A percentile compares a stretch with the other conserved stretches of the same genome.
These are phyloP conservation scores for Przewalskia tangutica DNA, from an alignment of 257 asterid genomes.

Conservation along the genomic window DNA sequence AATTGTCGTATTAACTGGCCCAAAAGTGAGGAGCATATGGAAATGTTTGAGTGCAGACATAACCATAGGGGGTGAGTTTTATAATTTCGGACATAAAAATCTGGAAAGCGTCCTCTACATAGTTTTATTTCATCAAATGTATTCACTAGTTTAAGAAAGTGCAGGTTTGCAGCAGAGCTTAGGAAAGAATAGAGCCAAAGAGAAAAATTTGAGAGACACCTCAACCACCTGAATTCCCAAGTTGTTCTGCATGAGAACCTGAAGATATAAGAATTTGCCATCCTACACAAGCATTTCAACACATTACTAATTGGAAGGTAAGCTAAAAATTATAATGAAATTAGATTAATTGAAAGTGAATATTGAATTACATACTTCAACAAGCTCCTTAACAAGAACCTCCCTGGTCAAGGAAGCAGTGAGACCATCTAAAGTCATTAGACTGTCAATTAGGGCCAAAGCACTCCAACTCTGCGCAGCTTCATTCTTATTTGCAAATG, in stretches of 20 bases:
- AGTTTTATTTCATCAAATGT: neutral
- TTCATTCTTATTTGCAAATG: conserved; percentile 52
- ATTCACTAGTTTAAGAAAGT: neutral
- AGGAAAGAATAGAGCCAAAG: neutral
- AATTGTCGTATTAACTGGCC: neutral
- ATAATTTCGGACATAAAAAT: neutral
- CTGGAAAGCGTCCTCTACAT: neutral
- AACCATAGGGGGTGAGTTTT: neutral
- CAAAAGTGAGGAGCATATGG: neutral
- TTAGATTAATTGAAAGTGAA: neutral
- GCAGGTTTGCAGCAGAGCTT: neutral
- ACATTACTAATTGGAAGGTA: conserved; percentile 1
- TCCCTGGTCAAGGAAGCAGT: conserved; percentile 53
- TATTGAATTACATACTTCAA: conserved; percentile 36
- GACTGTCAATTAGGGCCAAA: conserved; percentile 60
- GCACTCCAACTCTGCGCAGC: conserved; percentile 79
- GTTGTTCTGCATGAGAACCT: conserved; percentile 63
- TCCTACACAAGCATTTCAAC: conserved; percentile 41
- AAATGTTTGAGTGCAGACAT: neutral
- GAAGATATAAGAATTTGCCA: conserved; percentile 47
- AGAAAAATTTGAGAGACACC: conserved; percentile 27
- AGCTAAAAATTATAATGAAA: neutral
- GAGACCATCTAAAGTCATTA: conserved; percentile 67
- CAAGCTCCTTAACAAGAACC: conserved; percentile 61
- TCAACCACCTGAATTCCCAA: conserved; percentile 56